phyloP scores from a whole-genome alignment of 78 protist species.

The Bigelowiella natans region DNA sequence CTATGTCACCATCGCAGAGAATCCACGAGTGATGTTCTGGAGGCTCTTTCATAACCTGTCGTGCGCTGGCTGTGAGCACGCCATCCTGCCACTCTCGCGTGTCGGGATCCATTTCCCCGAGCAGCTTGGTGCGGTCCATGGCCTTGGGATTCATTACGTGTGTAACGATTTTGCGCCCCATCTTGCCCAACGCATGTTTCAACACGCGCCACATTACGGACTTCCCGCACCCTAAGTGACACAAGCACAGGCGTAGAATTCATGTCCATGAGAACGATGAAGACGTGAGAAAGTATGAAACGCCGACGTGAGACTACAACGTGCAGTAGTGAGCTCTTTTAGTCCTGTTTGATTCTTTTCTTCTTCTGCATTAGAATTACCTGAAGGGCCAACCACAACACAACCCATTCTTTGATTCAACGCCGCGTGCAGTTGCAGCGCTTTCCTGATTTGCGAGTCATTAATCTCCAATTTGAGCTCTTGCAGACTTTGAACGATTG shows the following conservation, averaged over 20 bases:
- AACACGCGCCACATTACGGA: slow-evolving; percentile 52
- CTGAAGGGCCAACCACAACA: slow-evolving; percentile 72
- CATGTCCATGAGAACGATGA: too few species aligned
- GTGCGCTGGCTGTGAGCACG: slow-evolving; percentile 50
- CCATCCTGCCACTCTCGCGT: slow-evolving; percentile 84
- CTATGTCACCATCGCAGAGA: slow-evolving; percentile 73
- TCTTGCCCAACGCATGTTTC: slow-evolving; percentile 18
- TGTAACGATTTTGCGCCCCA: slow-evolving; percentile 11
- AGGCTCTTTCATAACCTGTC: slow-evolving; percentile 45
- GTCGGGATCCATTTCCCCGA: slow-evolving; percentile 68
- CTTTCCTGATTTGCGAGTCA: slow-evolving; percentile 41
- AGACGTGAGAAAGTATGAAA: too few species aligned
- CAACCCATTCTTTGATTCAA: slow-evolving; percentile 66
- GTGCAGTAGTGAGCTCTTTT: too few species aligned
- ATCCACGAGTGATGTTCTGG: slow-evolving; percentile 52
- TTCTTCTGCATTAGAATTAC: too few species aligned
- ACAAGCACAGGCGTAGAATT: too few species aligned
- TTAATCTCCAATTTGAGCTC: not conserved
- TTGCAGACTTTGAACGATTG: not conserved
- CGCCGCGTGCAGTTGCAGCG: slow-evolving; percentile 66
- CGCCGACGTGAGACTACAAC: too few species aligned
- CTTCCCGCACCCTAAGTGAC: slow-evolving; percentile 73
- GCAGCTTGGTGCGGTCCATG: slow-evolving; percentile 55
- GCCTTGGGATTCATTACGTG: slow-evolving; percentile 79
- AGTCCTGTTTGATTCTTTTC: too few species aligned